Evolutionary conservation across 2,329 filamentous ascomycete genomes (phyloP), one percentile per base, ranked within the genome.

Genomic region (Elsinoe batatas): DNA sequence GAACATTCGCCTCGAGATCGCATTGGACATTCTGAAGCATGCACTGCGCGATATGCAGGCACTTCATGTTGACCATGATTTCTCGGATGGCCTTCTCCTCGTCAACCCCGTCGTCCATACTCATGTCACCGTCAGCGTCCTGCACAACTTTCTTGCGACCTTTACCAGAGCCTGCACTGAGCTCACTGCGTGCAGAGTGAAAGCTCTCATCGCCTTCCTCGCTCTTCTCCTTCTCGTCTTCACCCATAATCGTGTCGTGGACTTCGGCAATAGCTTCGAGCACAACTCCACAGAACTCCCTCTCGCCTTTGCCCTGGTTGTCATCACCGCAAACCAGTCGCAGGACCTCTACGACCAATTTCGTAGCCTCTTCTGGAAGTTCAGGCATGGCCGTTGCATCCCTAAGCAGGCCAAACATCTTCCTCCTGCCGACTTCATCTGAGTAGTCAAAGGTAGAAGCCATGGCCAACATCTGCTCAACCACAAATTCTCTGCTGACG

Each of bases 41-140:
- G 76, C 90, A 97, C 70, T 96, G 89, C 22, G 94, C 91, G 62
- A 98, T 96, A 67, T 96, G 88, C 59, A 98, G 78, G 69, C 93
- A 97, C 73, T 97, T 97, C 82, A 96, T 91, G 75, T 97, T 97
- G 69, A 97, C 87, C 75, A 96, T 84, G 66, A 96, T 93, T 71
- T 96, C 90, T 61, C 82, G 84, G 61, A 96, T 82, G 1, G 87
- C 88, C 72, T 91, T 94, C 46, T 77, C 76, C 61, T 82, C 79
- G 53, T 81, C 78, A 49, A 74, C 78, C 64, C 82, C 79, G 8
- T 81, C 80, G 60, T 84, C 81, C 18, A 58, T 59, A 15, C 32
- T 37, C 53, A 55, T 55, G 30, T 44, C 38, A 38, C 63, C 61
- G 56, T 76, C 79, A 62, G 81, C 78, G 62, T 87, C 85, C 1